These are phyloP conservation scores for Lachancea lanzarotensis DNA, from an alignment of 805 yeast species.

Conservation along the genomic window DNA sequence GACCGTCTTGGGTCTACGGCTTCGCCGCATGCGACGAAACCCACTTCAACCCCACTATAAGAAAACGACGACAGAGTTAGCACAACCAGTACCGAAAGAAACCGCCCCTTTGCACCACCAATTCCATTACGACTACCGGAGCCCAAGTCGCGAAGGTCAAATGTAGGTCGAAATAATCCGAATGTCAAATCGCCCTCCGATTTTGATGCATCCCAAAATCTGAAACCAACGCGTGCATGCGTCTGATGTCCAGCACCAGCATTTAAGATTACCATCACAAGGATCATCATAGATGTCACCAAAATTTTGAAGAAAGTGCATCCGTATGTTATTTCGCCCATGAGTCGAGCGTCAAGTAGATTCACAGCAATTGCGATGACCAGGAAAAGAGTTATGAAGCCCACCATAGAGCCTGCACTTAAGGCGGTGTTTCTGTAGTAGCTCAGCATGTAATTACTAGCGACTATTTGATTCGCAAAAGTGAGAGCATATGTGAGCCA, in stretches of 20 bases:
- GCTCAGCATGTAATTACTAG: conserved; percentile 54
- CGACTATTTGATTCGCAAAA: conserved; percentile 59
- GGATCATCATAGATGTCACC: conserved; percentile 46
- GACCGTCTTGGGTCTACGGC: conserved; percentile 75
- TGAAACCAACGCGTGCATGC: conserved; percentile 48
- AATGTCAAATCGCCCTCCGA: conserved; percentile 40
- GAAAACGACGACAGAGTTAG: conserved; percentile 64
- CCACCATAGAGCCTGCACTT: conserved; percentile 47
- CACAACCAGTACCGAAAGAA: conserved; percentile 56
- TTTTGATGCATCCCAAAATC: conserved; percentile 55
- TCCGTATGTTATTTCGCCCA: conserved; percentile 68
- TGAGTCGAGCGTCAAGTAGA: conserved; percentile 60
- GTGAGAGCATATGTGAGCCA: conserved; percentile 49
- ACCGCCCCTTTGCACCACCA: conserved; percentile 53
- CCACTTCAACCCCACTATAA: conserved; percentile 76
- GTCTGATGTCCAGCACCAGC: conserved; percentile 35
- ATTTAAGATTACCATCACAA: conserved; percentile 60
- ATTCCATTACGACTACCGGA: conserved; percentile 49
- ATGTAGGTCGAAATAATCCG: conserved; percentile 71
- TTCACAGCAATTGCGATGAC: conserved; percentile 43
- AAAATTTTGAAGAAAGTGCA: conserved; percentile 54
- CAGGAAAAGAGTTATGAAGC: conserved; percentile 59
- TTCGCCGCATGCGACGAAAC: conserved; percentile 79
- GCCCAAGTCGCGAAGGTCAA: conserved; percentile 58
- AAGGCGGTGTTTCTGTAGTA: conserved; percentile 55